Base-by-base conservation (phyloP, 768 basidiomycete genomes). In the Boletus rubescentipes region DNA sequence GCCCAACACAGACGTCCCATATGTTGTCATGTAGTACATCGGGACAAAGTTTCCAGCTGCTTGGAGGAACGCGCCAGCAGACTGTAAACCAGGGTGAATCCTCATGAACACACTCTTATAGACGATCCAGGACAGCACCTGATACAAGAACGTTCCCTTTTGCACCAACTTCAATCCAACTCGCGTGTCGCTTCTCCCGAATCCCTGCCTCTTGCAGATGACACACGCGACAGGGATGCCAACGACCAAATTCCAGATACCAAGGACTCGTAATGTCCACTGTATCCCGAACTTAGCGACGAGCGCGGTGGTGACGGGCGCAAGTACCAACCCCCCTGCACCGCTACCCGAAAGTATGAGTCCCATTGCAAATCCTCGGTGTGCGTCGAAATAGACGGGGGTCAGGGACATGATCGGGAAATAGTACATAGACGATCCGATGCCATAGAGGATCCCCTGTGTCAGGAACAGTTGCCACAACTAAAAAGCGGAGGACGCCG, bases 21-120 rank as follows among this genome's bases (percentile, higher is more conserved):
- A 47, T 35, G n/a, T n/a, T n/a, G n/a, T n/a, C n/a, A n/a, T n/a
- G n/a, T n/a, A 29, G 21, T 41, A 41, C 40, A 48, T 47, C 40
- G n/a, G n/a, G n/a, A n/a, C n/a, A n/a, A n/a, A n/a, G n/a, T 54
- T 54, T 14, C 46, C 46, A 20, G 47, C 34, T 11, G 46, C 46
- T 14, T 43, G 46, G n/a, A 44, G 40, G 26, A 44, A 38, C 18
- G 35, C 29, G 12, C 39, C 35, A 8, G 30, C 36, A n/a, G n/a
- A n/a, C n/a, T n/a, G n/a, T n/a, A n/a, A n/a, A n/a, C 37, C 46
- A 20, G 32, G 10, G 9, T 34, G 16, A 41, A 20, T 18, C 26
- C 16, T 18, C 21, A 9, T 35, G 4, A 23, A n/a, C 37, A 39
- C 7, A 9, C 15, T 21, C 32, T 4, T n/a, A 35, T 16, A 12